These are phyloP conservation scores for Bryoglossum gracile DNA, from an alignment of 495 filamentous ascomycete genomes.

Conservation along the genomic window DNA sequence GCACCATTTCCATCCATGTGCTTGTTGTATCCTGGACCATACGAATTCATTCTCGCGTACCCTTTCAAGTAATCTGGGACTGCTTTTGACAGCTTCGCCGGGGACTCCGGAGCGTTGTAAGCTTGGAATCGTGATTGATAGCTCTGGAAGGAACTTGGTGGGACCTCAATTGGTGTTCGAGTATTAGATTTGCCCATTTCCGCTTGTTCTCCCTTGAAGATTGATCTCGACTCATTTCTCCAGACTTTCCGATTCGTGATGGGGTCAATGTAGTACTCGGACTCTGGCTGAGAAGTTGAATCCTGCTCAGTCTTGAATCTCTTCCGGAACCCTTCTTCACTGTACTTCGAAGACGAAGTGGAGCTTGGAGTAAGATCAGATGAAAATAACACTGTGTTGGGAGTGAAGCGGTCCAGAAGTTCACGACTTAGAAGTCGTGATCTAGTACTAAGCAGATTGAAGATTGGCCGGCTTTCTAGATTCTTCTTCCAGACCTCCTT, in stretches of 20 bases:
- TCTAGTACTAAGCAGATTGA: too few relatives aligned
- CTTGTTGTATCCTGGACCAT: too few relatives aligned
- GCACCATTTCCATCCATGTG: slow-evolving; percentile 23
- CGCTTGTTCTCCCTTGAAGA: not conserved
- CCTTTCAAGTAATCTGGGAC: not conserved
- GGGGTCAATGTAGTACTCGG: slow-evolving; percentile 49
- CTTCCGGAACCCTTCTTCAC: slow-evolving; percentile 3
- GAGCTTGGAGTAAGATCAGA: not conserved
- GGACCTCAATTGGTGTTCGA: slow-evolving; percentile 25
- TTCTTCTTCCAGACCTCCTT: slow-evolving; percentile 18
- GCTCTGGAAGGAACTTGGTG: slow-evolving; percentile 29
- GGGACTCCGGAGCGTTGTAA: slow-evolving; percentile 18
- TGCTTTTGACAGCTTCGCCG: not conserved
- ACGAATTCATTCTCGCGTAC: too few relatives aligned
- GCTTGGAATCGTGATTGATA: slow-evolving; percentile 34
- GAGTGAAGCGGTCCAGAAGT: not conserved
- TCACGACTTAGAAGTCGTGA: too few relatives aligned
- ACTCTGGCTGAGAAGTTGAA: not conserved
- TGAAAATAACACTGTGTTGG: not conserved
- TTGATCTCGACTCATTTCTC: slow-evolving; percentile 17
- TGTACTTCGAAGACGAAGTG: not conserved
- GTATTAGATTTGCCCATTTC: too few relatives aligned
- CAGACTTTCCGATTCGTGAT: slow-evolving; percentile 53
- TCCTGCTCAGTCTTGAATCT: not conserved
- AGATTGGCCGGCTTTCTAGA: too few relatives aligned